Percentiles rank a stretch among this genome's conserved stretches.
These are phyloP conservation scores for Mycena galopus DNA, from an alignment of 768 basidiomycete species.

Conservation along the genomic window DNA sequence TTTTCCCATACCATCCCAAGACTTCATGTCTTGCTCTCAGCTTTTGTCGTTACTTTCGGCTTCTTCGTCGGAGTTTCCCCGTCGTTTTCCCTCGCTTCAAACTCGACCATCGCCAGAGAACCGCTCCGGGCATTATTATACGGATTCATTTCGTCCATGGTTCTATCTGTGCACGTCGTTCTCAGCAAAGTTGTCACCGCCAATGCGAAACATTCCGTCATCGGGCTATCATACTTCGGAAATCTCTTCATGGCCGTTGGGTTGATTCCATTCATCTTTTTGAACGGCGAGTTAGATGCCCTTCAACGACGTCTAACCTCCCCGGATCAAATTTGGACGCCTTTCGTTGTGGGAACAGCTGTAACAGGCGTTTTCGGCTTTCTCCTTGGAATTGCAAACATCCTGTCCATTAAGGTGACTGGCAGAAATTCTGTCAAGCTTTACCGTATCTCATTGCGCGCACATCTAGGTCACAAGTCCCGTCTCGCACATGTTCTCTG, in stretches of 20 bases:
- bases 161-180: constrained; percentile 28
- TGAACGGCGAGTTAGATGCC: constrained; percentile 19
- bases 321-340: constrained; percentile 22
- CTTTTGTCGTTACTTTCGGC: constrained; percentile 19
- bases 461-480: constrained; percentile 73
- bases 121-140: constrained; percentile 17
- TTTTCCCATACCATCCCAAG: constrained; percentile 3
- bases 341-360: constrained; percentile 40
- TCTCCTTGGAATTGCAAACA: constrained; percentile 83
- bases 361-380: constrained; percentile 79
- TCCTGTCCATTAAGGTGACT: constrained; percentile 77
- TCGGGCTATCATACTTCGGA: constrained; percentile 22
- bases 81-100: background rate
- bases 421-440: background rate
- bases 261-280: constrained; percentile 15
- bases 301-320: constrained; percentile 5
- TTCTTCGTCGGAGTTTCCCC: constrained; percentile 25
- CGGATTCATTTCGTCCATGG: constrained; percentile 25
- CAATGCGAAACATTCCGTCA: constrained; percentile 47
- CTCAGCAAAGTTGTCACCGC: constrained; percentile 35
- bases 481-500: constrained; percentile 86
- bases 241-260: constrained; percentile 25
- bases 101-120: constrained; percentile 6
- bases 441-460: background rate
- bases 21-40: constrained; percentile 8